These are phyloP conservation scores for Cerrena zonata DNA, from an alignment of 1,284 basidiomycete species.

Conservation along the genomic window DNA sequence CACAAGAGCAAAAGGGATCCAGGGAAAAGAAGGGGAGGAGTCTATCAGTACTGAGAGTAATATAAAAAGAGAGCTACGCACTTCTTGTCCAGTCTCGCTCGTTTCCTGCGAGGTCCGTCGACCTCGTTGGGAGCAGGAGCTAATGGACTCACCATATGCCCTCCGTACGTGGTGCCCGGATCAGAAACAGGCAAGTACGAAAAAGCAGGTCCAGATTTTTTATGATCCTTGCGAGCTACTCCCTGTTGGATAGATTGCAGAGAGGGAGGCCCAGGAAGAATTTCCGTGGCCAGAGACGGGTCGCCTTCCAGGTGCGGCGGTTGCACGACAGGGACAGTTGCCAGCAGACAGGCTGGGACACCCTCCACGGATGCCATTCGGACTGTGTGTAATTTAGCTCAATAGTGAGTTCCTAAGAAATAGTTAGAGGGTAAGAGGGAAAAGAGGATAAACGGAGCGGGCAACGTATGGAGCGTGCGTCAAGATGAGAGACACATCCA, in stretches of 20 bases:
- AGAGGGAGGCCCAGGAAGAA: conserved; percentile 75
- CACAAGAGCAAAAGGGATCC: conserved; percentile 7
- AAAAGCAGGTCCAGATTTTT: conserved; percentile 56
- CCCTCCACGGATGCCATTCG: conserved; percentile 54
- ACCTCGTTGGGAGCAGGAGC: conserved; percentile 54
- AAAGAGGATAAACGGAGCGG: not conserved
- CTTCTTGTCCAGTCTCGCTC: conserved; percentile 66
- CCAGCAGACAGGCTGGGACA: conserved; percentile 60
- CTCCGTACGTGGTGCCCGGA: conserved; percentile 77
- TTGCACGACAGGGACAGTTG: conserved; percentile 63
- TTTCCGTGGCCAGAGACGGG: conserved; percentile 71
- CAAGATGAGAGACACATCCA: conserved; percentile 1
- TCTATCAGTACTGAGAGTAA: conserved; percentile 11
- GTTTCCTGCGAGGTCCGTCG: conserved; percentile 64
- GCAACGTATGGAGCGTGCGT: not conserved
- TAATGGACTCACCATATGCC: conserved; percentile 41
- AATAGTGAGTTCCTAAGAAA: not conserved
- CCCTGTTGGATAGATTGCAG: conserved; percentile 59
- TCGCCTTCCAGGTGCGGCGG: conserved; percentile 76
- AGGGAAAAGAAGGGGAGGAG: conserved; percentile 14
- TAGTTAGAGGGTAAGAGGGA: not conserved
- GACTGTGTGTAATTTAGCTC: not conserved
- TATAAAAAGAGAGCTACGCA: conserved; percentile 34
- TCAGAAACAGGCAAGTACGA: conserved; percentile 76
- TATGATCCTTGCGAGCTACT: conserved; percentile 64